phyloP scores from a whole-genome alignment of 352 stramenopile species.

The Globisporangium barbulae region DNA sequence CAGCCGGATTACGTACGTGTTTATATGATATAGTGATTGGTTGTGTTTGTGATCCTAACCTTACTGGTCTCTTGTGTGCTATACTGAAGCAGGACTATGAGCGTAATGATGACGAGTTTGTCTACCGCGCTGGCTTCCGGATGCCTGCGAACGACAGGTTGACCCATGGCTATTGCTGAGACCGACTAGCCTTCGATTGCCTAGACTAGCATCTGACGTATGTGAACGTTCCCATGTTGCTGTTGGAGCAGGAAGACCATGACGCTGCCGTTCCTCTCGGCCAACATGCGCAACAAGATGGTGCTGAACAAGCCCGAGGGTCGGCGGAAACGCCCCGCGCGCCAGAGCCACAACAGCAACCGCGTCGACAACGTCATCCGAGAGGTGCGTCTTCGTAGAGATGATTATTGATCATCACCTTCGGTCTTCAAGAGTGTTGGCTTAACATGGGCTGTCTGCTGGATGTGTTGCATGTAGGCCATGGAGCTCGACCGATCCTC shows the following conservation, averaged over 20 bases:
- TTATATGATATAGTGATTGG: neutral
- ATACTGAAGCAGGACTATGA: conserved; percentile 46
- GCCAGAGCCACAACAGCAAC: conserved; percentile 37
- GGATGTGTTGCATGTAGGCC: conserved; percentile 23
- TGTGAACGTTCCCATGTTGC: neutral
- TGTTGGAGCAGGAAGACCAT: conserved; percentile 48
- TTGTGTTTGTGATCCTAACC: too few species aligned
- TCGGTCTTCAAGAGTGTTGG: neutral
- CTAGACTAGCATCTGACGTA: neutral
- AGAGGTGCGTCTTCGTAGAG: conserved; percentile 31
- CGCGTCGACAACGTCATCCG: conserved; percentile 66
- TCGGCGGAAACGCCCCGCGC: conserved; percentile 48
- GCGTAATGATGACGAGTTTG: conserved; percentile 68
- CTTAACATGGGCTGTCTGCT: neutral
- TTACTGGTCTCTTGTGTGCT: conserved; percentile 9
- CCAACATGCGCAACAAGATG: conserved; percentile 60
- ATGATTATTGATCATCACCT: neutral
- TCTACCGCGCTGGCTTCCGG: conserved; percentile 79
- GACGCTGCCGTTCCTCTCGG: conserved; percentile 70
- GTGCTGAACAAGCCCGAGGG: conserved; percentile 69
- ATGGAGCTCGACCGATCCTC: conserved; percentile 71
- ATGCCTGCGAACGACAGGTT: conserved; percentile 80
- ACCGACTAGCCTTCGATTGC: too few species aligned
- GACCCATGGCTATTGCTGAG: neutral
- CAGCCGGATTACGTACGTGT: conserved; percentile 20